phyloP scores from a whole-genome alignment of 2,329 filamentous ascomycete species.

The Neofusicoccum parvum region DNA sequence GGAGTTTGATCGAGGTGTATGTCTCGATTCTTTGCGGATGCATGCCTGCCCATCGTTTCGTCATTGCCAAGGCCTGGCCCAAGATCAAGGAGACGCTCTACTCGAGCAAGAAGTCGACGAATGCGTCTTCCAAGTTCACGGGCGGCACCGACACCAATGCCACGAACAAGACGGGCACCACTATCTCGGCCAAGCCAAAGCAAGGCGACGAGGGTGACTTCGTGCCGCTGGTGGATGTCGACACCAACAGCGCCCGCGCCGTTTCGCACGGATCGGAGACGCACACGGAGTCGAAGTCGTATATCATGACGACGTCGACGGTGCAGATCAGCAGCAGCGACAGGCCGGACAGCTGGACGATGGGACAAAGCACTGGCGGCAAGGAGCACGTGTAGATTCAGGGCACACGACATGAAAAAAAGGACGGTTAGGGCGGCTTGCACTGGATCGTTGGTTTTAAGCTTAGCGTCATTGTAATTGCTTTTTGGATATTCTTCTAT shows the following conservation, averaged over 20 bases:
- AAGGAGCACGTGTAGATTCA: constrained; percentile 24
- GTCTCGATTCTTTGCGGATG: constrained; percentile 45
- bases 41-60: constrained; percentile 37
- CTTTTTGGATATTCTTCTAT: constrained; percentile 1
- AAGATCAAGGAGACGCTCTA: constrained; percentile 15
- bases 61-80: constrained; percentile 24
- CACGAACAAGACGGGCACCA: neutral
- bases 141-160: neutral
- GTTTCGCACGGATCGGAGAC: constrained; percentile 1
- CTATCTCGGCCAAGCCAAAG: constrained; percentile 28
- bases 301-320: constrained; percentile 22
- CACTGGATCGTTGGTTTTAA: neutral
- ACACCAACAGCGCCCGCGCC: constrained; percentile 21
- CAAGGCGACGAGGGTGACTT: constrained; percentile 27
- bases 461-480: constrained; percentile 17
- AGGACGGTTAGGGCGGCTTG: neutral
- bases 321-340: constrained; percentile 3
- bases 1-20: constrained; percentile 45
- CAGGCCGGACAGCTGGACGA: constrained; percentile 23
- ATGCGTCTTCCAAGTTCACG: constrained; percentile 1
- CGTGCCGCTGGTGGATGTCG: constrained; percentile 29
- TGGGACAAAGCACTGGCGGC: constrained; percentile 17
- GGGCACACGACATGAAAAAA: neutral
- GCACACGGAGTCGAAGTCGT: constrained; percentile 18
- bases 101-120: neutral